Evolutionary conservation across 1,284 basidiomycete species (phyloP).

Genomic region (Ustilago trichophora): DNA sequence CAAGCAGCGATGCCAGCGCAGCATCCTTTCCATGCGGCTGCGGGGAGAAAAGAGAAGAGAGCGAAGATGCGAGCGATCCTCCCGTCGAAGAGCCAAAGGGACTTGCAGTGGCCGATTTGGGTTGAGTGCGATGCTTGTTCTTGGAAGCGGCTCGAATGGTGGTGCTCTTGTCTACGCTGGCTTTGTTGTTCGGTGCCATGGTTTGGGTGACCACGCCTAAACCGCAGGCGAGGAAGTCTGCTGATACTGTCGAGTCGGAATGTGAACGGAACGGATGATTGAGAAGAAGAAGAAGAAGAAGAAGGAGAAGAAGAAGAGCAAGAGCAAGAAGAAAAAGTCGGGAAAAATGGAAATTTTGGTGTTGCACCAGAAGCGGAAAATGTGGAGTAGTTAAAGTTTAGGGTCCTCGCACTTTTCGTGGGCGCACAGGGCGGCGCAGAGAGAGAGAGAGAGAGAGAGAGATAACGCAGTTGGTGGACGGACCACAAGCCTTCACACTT

Average conservation of each 20-base stretch:
- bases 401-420: too few species aligned
- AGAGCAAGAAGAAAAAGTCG: slow-evolving; percentile 2
- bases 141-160: slow-evolving; percentile 41
- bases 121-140: slow-evolving; percentile 32
- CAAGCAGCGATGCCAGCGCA: slow-evolving; percentile 32
- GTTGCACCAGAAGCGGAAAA: not conserved
- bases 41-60: slow-evolving; percentile 42
- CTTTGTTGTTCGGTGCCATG: slow-evolving; percentile 26
- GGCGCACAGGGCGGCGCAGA: too few species aligned
- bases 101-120: slow-evolving; percentile 6
- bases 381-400: slow-evolving; percentile 23
- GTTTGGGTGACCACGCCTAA: not conserved
- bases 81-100: slow-evolving; percentile 23
- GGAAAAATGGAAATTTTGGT: not conserved
- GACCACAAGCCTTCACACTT: too few species aligned
- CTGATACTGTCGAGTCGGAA: too few species aligned
- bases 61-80: slow-evolving; percentile 37
- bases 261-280: too few species aligned
- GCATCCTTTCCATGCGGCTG: slow-evolving; percentile 46
- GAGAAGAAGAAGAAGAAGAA: too few species aligned
- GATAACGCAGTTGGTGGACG: too few species aligned
- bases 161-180: slow-evolving; percentile 27
- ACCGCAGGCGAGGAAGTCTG: not conserved
- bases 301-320: not conserved
- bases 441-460: too few species aligned